These are phyloP conservation scores for Trichoderma orchidacearum DNA, from an alignment of 495 filamentous ascomycete species.

Conservation along the genomic window DNA sequence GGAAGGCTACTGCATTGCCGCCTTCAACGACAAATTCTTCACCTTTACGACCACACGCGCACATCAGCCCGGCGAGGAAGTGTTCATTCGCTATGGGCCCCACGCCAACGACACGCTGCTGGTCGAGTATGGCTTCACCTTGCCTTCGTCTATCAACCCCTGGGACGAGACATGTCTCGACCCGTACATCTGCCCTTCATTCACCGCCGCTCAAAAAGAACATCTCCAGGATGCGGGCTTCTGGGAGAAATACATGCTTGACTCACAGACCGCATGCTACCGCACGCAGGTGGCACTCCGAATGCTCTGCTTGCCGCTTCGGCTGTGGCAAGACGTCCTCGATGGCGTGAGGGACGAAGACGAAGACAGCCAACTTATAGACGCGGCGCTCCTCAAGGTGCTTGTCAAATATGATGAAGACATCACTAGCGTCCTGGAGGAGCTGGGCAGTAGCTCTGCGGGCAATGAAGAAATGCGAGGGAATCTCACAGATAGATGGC, in stretches of 20 bases:
- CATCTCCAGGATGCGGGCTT: conserved; percentile 45
- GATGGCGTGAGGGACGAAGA: conserved; percentile 22
- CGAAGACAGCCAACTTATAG: conserved; percentile 15
- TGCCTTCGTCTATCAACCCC: conserved; percentile 39
- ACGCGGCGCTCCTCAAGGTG: conserved; percentile 14
- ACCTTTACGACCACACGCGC: conserved; percentile 39
- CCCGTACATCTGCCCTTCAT: conserved; percentile 43
- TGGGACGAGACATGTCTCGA: conserved; percentile 60
- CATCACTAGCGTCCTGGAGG: neutral
- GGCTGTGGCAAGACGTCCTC: conserved; percentile 23
- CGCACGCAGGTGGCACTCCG: conserved; percentile 60
- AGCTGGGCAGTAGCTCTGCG: neutral
- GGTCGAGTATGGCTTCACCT: conserved; percentile 72
- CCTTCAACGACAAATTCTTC: conserved; percentile 45
- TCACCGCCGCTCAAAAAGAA: conserved; percentile 31
- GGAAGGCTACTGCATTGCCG: conserved; percentile 44
- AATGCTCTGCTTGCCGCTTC: conserved; percentile 18
- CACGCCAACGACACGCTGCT: conserved; percentile 76
- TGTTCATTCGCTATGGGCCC: conserved; percentile 66
- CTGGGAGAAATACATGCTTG: conserved; percentile 55
- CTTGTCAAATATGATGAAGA: conserved; percentile 1
- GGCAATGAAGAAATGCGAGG: conserved; percentile 9
- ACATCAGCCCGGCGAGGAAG: conserved; percentile 54
- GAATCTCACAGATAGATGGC: neutral
- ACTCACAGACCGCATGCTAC: conserved; percentile 47